Conservation (phyloP, 2,329 filamentous ascomycete species). For the Cryphonectria japonica region DNA sequence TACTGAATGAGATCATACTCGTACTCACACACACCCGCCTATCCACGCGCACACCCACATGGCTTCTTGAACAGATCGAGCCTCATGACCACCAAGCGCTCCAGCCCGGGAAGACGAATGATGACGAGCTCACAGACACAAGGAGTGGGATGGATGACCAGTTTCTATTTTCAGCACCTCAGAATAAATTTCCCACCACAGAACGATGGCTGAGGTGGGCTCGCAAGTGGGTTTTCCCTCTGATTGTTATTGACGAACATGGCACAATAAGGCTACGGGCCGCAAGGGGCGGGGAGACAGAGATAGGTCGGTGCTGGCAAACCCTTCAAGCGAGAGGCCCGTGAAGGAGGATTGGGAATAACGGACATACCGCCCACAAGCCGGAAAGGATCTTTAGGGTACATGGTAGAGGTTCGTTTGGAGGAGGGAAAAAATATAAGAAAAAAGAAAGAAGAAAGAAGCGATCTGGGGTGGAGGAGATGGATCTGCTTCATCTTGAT, state of each 20-base stretch:
- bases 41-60: neutral
- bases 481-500: constrained; percentile 10
- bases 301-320: neutral
- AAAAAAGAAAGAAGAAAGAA: neutral
- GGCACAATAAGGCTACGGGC: constrained; percentile 11
- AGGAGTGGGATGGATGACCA: neutral
- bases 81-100: neutral
- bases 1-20: neutral
- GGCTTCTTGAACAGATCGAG: neutral
- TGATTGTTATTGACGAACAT: neutral
- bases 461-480: neutral
- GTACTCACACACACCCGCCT: neutral
- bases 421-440: neutral
- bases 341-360: neutral
- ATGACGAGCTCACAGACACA: neutral
- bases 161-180: constrained; percentile 5
- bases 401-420: neutral
- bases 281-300: neutral
- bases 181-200: neutral
- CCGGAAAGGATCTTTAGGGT: neutral
- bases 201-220: neutral
- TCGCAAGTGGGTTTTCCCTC: neutral
- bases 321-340: neutral
- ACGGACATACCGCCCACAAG: constrained; percentile 3
- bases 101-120: neutral